Evolutionary conservation across 2,329 filamentous ascomycete species (phyloP).

Genomic region (Sporothrix pseudoabietina): DNA sequence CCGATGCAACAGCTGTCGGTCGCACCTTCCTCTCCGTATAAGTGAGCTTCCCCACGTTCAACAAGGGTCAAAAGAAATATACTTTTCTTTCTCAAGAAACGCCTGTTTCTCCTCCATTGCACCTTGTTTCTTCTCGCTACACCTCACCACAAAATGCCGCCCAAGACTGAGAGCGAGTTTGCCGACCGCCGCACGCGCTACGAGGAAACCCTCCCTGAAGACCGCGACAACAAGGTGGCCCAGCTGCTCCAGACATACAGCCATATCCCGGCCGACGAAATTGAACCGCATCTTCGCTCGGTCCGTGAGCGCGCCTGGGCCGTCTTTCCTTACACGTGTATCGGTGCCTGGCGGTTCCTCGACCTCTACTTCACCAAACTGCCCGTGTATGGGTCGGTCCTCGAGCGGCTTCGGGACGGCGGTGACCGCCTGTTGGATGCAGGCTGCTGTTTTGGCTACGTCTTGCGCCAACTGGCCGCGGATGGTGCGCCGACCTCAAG

Average conservation of each 20-base stretch:
- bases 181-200: conserved; percentile 21
- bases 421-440: conserved; percentile 44
- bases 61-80: not conserved
- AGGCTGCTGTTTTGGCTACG: conserved; percentile 51
- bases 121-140: not conserved
- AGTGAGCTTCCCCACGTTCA: not conserved
- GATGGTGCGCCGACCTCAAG: conserved; percentile 46
- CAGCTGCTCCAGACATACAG: conserved; percentile 37
- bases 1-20: conserved; percentile 16
- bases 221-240: conserved; percentile 33
- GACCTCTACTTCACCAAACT: conserved; percentile 42
- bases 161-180: not conserved
- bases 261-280: conserved; percentile 34
- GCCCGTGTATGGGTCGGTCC: conserved; percentile 39
- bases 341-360: conserved; percentile 47
- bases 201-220: conserved; percentile 28
- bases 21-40: not conserved
- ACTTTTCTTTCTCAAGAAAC: not conserved
- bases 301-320: conserved; percentile 41
- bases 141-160: not conserved
- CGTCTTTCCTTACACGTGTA: conserved; percentile 45
- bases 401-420: conserved; percentile 37
- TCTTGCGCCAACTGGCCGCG: conserved; percentile 47
- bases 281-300: conserved; percentile 35
- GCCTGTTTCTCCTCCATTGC: not conserved